Evolutionary conservation across 2,329 filamentous ascomycete genomes (phyloP).

Genomic region (Fusarium solani-melongenae): DNA sequence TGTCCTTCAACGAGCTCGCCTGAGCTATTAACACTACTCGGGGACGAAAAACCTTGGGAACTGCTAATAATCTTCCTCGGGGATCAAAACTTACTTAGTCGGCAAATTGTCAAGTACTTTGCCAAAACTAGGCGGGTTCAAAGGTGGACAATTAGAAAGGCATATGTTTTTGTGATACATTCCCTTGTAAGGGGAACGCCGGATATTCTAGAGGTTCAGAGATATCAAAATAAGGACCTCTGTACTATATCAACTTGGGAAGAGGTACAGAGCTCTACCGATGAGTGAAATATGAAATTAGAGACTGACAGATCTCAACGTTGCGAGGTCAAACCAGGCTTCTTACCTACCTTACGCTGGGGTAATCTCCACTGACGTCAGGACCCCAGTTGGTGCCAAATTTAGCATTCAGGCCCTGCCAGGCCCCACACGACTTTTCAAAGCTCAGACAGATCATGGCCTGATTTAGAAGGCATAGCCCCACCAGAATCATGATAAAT

Average conservation of each 20-base stretch:
- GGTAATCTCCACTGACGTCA: neutral
- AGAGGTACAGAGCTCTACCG: neutral
- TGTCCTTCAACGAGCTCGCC: too few species aligned
- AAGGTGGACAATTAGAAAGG: rapidly evolving
- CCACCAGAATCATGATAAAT: neutral
- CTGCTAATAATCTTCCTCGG: too few species aligned
- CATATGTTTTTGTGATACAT: neutral
- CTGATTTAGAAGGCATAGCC: neutral
- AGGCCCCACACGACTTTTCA: neutral
- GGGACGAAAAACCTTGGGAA: too few species aligned
- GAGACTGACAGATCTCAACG: neutral
- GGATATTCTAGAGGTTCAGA: neutral
- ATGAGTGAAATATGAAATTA: neutral
- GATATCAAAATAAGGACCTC: neutral
- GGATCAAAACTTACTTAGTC: too few species aligned
- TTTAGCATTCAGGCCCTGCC: neutral
- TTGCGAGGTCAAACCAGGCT: neutral
- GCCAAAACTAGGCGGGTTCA: neutral
- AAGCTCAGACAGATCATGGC: neutral
- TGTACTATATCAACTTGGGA: neutral
- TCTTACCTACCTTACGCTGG: too few species aligned
- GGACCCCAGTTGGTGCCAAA: neutral
- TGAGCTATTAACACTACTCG: too few species aligned
- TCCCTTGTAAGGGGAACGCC: neutral
- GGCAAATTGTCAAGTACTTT: neutral